These are phyloP conservation scores for Termitomyces sp. DNA, from an alignment of 768 basidiomycete genomes.

Conservation along the genomic window DNA sequence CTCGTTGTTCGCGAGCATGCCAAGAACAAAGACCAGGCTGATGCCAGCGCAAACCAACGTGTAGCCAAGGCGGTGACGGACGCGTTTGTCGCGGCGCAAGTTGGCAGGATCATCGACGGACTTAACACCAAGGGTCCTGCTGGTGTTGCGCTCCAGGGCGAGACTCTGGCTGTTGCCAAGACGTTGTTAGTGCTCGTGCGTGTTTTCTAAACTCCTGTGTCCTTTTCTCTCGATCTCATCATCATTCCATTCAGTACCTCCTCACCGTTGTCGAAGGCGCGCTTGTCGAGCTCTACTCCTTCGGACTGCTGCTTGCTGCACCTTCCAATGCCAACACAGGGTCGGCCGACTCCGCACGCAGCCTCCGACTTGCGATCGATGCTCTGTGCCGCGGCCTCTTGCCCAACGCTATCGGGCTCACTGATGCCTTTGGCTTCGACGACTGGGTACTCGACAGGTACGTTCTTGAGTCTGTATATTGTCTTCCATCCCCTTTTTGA, in stretches of 20 bases:
- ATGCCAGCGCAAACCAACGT: slow-evolving; percentile 52
- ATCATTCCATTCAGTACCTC: slow-evolving; percentile 44
- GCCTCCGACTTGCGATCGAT: slow-evolving; percentile 46
- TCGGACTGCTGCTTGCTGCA: slow-evolving; percentile 33
- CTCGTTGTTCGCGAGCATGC: slow-evolving; percentile 45
- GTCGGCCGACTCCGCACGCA: slow-evolving; percentile 37
- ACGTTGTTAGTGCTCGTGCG: slow-evolving; percentile 43
- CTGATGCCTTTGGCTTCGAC: slow-evolving; percentile 68
- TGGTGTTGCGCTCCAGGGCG: slow-evolving; percentile 14
- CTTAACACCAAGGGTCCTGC: slow-evolving; percentile 17
- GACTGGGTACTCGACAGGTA: slow-evolving; percentile 75
- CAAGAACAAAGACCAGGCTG: slow-evolving; percentile 29
- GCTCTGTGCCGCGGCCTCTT: slow-evolving; percentile 45
- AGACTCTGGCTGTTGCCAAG: slow-evolving; percentile 16
- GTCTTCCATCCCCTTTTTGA: slow-evolving; percentile 3
- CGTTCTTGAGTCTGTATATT: not conserved
- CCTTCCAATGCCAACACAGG: slow-evolving; percentile 1
- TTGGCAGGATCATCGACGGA: slow-evolving; percentile 40
- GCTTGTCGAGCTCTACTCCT: slow-evolving; percentile 55
- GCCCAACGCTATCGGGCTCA: slow-evolving; percentile 61
- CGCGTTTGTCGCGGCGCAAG: slow-evolving; percentile 57
- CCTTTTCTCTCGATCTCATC: not conserved
- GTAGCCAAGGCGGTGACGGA: slow-evolving; percentile 63
- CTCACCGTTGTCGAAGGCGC: slow-evolving; percentile 50
- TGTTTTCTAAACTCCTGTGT: not conserved